Evolutionary conservation across 1,284 basidiomycete genomes (phyloP).

Genomic region (Cryptococcus sp.): DNA sequence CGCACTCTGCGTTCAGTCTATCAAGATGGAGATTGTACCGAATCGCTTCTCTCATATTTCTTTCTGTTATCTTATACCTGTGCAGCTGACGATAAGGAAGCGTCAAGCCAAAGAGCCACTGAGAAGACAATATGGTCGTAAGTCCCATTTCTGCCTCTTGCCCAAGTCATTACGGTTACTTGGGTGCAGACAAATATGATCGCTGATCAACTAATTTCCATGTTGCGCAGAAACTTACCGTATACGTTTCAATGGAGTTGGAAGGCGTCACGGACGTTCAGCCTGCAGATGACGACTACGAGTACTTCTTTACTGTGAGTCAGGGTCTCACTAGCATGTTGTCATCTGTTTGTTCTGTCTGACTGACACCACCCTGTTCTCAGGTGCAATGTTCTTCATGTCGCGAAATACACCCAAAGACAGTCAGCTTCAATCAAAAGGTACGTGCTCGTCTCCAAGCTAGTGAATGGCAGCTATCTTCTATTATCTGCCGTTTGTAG

Average conservation of each 20-base stretch:
- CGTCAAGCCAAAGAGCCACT: too few relatives aligned
- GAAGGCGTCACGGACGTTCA: slow-evolving; percentile 49
- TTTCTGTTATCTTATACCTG: too few relatives aligned
- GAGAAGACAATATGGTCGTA: too few relatives aligned
- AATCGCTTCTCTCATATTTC: too few relatives aligned
- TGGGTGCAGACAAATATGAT: too few relatives aligned
- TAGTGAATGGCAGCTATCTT: too few relatives aligned
- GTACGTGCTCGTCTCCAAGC: slow-evolving; percentile 24
- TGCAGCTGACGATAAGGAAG: too few relatives aligned
- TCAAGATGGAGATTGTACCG: too few relatives aligned
- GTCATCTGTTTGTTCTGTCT: not conserved
- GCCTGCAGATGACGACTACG: slow-evolving; percentile 43
- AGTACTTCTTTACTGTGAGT: slow-evolving; percentile 52
- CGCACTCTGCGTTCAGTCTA: too few relatives aligned
- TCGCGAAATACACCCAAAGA: slow-evolving; percentile 50
- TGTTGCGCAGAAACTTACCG: slow-evolving; percentile 46
- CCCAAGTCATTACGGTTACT: too few relatives aligned
- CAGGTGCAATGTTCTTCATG: slow-evolving; percentile 50
- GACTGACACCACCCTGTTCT: not conserved
- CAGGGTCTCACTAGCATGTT: not conserved
- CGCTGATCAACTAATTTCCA: too few relatives aligned
- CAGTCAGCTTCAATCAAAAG: slow-evolving; percentile 46
- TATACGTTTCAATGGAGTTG: slow-evolving; percentile 50
- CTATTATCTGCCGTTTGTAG: not conserved
- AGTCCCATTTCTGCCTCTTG: too few relatives aligned